Evolutionary conservation across 1,284 basidiomycete genomes (phyloP), one percentile per base, ranked within the genome.

Genomic region (Peniophora sp.): DNA sequence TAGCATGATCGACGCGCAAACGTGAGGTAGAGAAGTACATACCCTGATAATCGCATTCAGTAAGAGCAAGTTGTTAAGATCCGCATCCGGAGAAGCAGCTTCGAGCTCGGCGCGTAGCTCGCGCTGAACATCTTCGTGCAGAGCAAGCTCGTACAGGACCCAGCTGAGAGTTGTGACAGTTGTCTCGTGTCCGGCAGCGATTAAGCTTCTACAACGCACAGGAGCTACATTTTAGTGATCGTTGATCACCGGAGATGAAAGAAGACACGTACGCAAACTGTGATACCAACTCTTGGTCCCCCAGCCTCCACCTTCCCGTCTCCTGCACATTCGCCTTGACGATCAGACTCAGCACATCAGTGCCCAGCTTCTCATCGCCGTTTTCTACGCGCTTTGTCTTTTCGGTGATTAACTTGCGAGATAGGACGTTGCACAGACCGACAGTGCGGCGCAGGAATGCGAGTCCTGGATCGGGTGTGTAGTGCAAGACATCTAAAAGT

Each of bases 271-370:
- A 32, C 27, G 27, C 27, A 71, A 85, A 77, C 59, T 82, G 77
- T 8, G 78, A 63, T 2, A 77, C 55, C 55, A 82, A 61, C 53
- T 82, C 82, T 23, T 73, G 70, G 23, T 80, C 73, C 3, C 58
- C 70, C 49, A 84, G 62, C 50, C 66, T 67, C 19, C 65, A 65
- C 51, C 66, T 70, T 45, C 69, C 68, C 11, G 74, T 64, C 45
- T 74, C 67, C 3, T 73, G 70, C 43, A 66, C 65, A 53, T 82
- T 82, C 5, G 79, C 78, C 58, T 71, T 73, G 45, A 81, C 81
- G 81, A 45, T 0, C 23, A 27, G 24, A 12, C 27, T 32, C 6
- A 32, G 27, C 27, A 12, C 27, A 32, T 32, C 27, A 12, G 27
- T 32, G 12, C 27, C 27, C 27, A 32, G 27, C 27, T 5, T 12